Conservation (phyloP, 306 rosid genomes). For the Medicago ruthenica region DNA sequence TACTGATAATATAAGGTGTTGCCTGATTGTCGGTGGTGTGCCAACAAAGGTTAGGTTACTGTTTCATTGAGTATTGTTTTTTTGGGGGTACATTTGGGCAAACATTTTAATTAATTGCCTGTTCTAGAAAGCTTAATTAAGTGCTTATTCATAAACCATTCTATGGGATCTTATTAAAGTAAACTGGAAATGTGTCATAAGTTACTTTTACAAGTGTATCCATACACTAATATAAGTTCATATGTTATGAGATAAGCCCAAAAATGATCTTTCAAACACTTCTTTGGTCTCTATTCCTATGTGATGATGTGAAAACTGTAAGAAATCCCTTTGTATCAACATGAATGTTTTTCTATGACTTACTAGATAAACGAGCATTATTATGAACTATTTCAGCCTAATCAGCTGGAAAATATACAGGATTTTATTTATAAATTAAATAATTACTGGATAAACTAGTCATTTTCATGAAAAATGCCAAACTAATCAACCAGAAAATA, state of each 20-base stretch:
- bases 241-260: background rate
- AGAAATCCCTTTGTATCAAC: background rate
- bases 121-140: background rate
- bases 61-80: constrained; percentile 12
- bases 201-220: background rate
- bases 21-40: constrained; percentile 91
- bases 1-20: constrained; percentile 85
- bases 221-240: background rate
- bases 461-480: no score
- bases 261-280: background rate
- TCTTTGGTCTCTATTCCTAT: background rate
- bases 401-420: no score
- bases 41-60: constrained; percentile 72
- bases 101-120: background rate
- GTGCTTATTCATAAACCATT: background rate
- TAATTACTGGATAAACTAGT: no score
- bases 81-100: background rate
- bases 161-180: background rate
- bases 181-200: background rate
- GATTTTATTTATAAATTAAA: no score
- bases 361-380: no score
- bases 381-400: no score
- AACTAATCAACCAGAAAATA: no score
- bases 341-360: background rate
- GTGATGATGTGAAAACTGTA: background rate